Percentiles rank a stretch among this genome's conserved stretches.
Conservation (phyloP, 1,284 basidiomycete genomes). For the Kwoniella shivajii region DNA sequence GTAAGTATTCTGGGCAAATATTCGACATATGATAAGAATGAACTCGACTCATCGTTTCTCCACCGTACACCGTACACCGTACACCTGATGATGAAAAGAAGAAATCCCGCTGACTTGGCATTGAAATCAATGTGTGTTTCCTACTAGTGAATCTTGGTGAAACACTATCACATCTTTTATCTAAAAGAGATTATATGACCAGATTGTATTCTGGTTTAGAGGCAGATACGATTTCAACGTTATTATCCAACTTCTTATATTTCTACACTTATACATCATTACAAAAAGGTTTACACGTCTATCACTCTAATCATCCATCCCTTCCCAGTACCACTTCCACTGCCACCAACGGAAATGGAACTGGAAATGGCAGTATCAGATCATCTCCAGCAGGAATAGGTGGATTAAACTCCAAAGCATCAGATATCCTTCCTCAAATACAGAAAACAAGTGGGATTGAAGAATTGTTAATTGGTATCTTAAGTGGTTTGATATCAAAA, state of each 20-base stretch:
- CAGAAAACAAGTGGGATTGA: conserved; percentile 26
- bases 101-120: too few relatives aligned
- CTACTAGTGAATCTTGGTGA: conserved; percentile 8
- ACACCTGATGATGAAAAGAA: too few relatives aligned
- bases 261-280: conserved; percentile 50
- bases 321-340: too few relatives aligned
- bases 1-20: conserved; percentile 17
- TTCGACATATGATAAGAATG: background rate
- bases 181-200: conserved; percentile 20
- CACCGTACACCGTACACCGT: too few relatives aligned
- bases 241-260: conserved; percentile 53
- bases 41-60: background rate
- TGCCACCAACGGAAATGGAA: background rate
- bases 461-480: conserved; percentile 55
- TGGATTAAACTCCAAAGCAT: conserved; percentile 18
- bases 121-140: background rate
- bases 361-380: background rate
- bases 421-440: conserved; percentile 1
- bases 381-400: conserved; percentile 32
- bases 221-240: conserved; percentile 54
- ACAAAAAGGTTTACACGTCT: conserved; percentile 26
- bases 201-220: conserved; percentile 50
- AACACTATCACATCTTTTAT: background rate
- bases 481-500: conserved; percentile 55
- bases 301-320: conserved; percentile 15